A percentile compares a stretch with the other conserved stretches of the same genome.
Conservation (phyloP, 352 stramenopile species). For the Phytophthora constricta region DNA sequence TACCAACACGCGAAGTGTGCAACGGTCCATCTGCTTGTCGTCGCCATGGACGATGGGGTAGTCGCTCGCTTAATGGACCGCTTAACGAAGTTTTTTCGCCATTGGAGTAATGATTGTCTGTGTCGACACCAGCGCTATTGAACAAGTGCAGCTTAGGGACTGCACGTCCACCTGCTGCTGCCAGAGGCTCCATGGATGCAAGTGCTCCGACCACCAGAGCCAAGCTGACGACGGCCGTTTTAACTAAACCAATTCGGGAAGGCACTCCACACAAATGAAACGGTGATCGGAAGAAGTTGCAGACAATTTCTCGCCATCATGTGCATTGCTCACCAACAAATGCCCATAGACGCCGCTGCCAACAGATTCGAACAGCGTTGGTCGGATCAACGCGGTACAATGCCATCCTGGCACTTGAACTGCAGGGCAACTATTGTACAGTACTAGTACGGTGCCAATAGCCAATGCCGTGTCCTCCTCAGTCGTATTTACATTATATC, state of each 20-base stretch:
- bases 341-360: not conserved
- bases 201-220: not conserved
- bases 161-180: slow-evolving; percentile 8
- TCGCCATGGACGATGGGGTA: slow-evolving; percentile 20
- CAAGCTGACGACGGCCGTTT: slow-evolving; percentile 14
- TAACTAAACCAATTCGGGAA: no score
- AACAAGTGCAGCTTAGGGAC: slow-evolving; percentile 43
- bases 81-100: not conserved
- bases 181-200: slow-evolving; percentile 36
- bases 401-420: no score
- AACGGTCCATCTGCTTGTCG: not conserved
- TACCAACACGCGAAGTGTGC: slow-evolving; percentile 8
- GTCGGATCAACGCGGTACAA: not conserved
- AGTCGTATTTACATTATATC: no score
- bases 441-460: no score
- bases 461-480: no score
- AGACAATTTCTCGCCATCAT: no score
- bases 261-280: slow-evolving; percentile 19
- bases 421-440: no score
- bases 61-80: slow-evolving; percentile 21
- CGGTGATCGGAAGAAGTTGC: no score
- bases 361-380: not conserved
- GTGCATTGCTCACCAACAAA: not conserved
- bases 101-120: slow-evolving; percentile 7
- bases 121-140: not conserved